Conservation (phyloP, 345 rosid genomes). For the Heritiera fomes region DNA sequence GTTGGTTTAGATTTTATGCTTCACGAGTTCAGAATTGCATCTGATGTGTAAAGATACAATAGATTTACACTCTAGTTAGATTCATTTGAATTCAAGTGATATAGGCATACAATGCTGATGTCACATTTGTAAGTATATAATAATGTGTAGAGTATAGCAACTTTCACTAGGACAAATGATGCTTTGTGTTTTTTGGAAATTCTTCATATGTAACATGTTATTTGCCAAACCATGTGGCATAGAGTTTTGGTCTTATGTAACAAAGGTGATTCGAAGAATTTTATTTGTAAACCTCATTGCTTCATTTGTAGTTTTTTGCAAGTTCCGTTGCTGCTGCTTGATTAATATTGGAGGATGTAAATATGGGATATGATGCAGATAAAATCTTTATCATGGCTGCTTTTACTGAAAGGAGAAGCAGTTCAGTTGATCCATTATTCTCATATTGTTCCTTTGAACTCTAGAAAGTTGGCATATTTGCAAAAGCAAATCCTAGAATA, state of each 20-base stretch:
- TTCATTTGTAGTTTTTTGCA: background rate
- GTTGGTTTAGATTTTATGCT: slow-evolving; percentile 12
- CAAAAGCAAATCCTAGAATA: background rate
- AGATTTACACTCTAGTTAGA: slow-evolving; percentile 29
- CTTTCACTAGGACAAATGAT: background rate
- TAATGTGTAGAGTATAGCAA: slow-evolving; percentile 6
- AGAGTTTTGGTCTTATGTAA: slow-evolving; percentile 11
- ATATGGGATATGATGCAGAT: background rate
- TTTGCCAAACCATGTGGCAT: background rate
- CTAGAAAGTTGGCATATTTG: background rate
- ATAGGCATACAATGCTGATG: background rate
- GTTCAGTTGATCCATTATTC: background rate
- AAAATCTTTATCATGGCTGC: background rate
- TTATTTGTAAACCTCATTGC: background rate
- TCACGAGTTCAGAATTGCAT: slow-evolving; percentile 22
- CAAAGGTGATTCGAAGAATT: slow-evolving; percentile 15
- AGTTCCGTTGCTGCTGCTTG: slow-evolving; percentile 4
- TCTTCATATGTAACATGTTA: background rate
- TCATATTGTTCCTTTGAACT: background rate
- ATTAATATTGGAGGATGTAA: background rate
- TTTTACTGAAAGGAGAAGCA: background rate
- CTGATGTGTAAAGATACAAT: slow-evolving; percentile 30
- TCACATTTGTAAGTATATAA: slow-evolving; percentile 10
- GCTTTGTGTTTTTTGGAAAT: background rate
- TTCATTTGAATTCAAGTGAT: slow-evolving; percentile 24